Evolutionary conservation across 352 stramenopile species (phyloP), one percentile per base, ranked within the genome.

Genomic region (Pythium brachiatum): DNA sequence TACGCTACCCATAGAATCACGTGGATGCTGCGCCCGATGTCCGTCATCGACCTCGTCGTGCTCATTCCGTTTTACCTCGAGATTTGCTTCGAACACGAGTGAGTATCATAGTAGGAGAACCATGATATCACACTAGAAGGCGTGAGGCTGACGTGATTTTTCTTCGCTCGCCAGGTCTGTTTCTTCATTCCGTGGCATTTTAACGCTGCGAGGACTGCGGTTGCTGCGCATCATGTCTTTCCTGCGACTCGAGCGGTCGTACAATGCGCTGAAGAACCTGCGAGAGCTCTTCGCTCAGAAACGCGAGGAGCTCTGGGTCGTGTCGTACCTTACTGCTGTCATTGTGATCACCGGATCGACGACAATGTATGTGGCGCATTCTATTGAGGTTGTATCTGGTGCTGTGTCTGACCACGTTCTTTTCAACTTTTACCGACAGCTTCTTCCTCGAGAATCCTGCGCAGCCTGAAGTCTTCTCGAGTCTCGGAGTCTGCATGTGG

Each of bases 21-120:
- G 62, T 94, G 86, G 86, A 93, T 92, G 83, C 12, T 82, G 0
- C 76, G 74, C 23, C 83, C 86, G 1, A 91, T 93, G 81, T 93
- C 86, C 0, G 18, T 93, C 21, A 93, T 94, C 48, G 86, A 93
- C 38, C 70, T 93, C 16, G 57, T 87, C 32, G 80, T 89, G 8
- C 71, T 94, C 18, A 55, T 93, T 20, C 86, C 86, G 8, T 94
- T 92, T 55, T 94, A 88, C 66, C 39, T 94, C 3, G 86, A 93
- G 60, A 90, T 94, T n/a, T 75, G 70, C 27, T 71, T 82, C 32
- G 73, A 90, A 56, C 72, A 82, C 6, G 64, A 82, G 81, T 92
- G 60, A 59, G 83, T 78, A 51, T 29, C 11, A 11, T 26, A 18
- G 21, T 11, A 29, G 7, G 8, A 11, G 25, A 6, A 18, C 21